phyloP scores from a whole-genome alignment of 208 protist species.

The Acanthamoeba sp. region DNA sequence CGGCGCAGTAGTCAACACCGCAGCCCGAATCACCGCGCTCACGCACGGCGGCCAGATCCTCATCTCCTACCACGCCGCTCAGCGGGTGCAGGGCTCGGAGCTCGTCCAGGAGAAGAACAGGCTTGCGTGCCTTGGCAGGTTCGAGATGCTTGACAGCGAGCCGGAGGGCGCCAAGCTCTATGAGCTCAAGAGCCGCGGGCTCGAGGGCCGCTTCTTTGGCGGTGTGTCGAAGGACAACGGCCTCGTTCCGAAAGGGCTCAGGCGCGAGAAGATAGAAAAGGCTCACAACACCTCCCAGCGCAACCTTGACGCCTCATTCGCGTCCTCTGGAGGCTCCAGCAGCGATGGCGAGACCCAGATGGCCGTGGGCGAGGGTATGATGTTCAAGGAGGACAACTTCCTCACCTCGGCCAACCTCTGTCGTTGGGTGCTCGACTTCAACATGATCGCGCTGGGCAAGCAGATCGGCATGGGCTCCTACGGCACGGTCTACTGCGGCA shows the following conservation, averaged over 20 bases:
- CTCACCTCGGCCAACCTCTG: conserved; percentile 68
- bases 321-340: not conserved
- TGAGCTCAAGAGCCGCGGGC: not conserved
- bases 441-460: conserved; percentile 19
- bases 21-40: conserved; percentile 27
- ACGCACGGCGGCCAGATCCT: conserved; percentile 68
- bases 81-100: not conserved
- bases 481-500: conserved; percentile 44
- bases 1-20: not conserved
- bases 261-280: not conserved
- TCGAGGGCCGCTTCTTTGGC: conserved; percentile 60
- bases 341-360: conserved; percentile 15
- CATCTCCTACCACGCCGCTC: not conserved
- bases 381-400: conserved; percentile 68
- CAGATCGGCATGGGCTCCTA: conserved; percentile 54
- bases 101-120: not conserved
- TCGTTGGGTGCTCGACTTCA: conserved; percentile 61
- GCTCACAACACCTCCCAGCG: not conserved
- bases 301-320: not conserved
- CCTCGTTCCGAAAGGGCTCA: not conserved
- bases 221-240: not conserved
- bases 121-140: not conserved
- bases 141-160: not conserved
- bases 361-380: conserved; percentile 20
- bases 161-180: conserved; percentile 19